Evolutionary conservation across 2,329 filamentous ascomycete species (phyloP).

Genomic region (Cryphonectria parasitica): DNA sequence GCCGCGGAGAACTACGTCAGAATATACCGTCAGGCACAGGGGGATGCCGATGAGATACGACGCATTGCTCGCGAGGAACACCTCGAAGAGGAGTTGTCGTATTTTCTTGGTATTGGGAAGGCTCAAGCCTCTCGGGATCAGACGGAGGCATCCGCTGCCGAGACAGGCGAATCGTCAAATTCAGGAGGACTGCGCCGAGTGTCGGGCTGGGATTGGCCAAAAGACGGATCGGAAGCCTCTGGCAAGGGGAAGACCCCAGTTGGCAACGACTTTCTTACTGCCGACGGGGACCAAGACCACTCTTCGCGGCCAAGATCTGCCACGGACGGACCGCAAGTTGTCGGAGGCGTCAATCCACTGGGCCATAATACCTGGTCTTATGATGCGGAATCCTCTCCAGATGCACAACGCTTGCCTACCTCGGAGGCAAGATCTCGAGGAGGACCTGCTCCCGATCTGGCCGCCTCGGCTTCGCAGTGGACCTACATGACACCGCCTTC

Average conservation of each 20-base stretch:
- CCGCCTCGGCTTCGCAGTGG: conserved; percentile 17
- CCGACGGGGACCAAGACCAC: conserved; percentile 26
- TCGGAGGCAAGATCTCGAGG: background rate
- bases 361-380: conserved; percentile 68
- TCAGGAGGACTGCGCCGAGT: conserved; percentile 12
- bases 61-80: conserved; percentile 65
- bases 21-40: conserved; percentile 63
- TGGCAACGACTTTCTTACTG: conserved; percentile 7
- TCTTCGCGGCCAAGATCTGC: conserved; percentile 53
- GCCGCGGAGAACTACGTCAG: conserved; percentile 46
- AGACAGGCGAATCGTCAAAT: conserved; percentile 22
- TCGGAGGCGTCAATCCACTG: conserved; percentile 52
- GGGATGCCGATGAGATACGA: conserved; percentile 62
- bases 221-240: conserved; percentile 2
- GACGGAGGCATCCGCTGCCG: background rate
- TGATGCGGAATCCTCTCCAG: conserved; percentile 34
- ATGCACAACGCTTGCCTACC: conserved; percentile 14
- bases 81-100: conserved; percentile 60
- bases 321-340: conserved; percentile 58
- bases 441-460: conserved; percentile 1
- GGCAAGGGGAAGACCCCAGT: conserved; percentile 25
- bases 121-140: conserved; percentile 36
- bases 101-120: conserved; percentile 61
- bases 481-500: conserved; percentile 27
- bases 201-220: conserved; percentile 29